Evolutionary conservation across 2,329 filamentous ascomycete species (phyloP).

Genomic region (Dactylellina parvicollis): DNA sequence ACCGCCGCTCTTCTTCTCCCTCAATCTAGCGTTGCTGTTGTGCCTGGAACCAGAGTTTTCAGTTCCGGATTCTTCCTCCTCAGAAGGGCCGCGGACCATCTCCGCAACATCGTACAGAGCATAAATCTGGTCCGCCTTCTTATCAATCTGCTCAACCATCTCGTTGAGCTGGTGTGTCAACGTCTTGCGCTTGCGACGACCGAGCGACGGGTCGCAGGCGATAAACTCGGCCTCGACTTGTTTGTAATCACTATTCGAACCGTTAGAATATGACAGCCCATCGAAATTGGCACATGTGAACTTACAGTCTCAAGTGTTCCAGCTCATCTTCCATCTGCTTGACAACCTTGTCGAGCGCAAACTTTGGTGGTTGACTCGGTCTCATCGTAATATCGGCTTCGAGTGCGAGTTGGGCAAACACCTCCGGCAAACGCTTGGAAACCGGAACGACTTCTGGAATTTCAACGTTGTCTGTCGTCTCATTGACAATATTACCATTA

Average conservation of each 20-base stretch:
- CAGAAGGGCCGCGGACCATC: conserved; percentile 15
- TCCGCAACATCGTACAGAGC: conserved; percentile 58
- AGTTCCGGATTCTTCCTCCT: conserved; percentile 12
- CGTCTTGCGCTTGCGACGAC: conserved; percentile 57
- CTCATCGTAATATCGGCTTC: conserved; percentile 55
- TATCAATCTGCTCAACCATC: conserved; percentile 58
- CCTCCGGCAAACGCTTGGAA: conserved; percentile 53
- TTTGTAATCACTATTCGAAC: conserved; percentile 55
- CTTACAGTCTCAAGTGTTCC: conserved; percentile 58
- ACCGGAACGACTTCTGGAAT: conserved; percentile 57
- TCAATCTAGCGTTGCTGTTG: conserved; percentile 6
- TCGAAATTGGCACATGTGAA: not conserved
- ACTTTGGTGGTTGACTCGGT: conserved; percentile 56
- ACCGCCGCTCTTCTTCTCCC: conserved; percentile 5
- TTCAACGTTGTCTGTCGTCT: conserved; percentile 55
- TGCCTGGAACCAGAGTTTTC: conserved; percentile 18
- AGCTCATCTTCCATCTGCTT: conserved; percentile 58
- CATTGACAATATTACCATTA: conserved; percentile 52
- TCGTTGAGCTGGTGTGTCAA: conserved; percentile 57
- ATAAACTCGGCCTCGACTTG: conserved; percentile 57
- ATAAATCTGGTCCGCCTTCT: conserved; percentile 58
- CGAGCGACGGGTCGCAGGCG: conserved; percentile 57
- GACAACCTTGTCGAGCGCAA: conserved; percentile 56
- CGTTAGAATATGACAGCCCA: conserved; percentile 15
- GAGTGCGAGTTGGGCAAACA: conserved; percentile 45